These are phyloP conservation scores for Punica granatum DNA, from an alignment of 345 rosid genomes.

Conservation along the genomic window DNA sequence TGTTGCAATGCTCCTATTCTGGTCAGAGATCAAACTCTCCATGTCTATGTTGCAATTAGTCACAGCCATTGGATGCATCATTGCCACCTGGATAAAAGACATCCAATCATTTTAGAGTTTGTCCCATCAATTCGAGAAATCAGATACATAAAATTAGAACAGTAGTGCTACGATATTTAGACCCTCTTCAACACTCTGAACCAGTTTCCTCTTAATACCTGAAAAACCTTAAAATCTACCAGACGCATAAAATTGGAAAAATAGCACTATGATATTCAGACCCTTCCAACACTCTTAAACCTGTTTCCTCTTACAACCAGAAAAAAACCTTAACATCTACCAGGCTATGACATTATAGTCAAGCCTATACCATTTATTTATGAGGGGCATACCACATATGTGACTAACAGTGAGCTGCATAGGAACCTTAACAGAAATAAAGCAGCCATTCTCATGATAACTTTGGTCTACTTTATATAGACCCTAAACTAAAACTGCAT, in stretches of 20 bases:
- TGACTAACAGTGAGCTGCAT: background rate
- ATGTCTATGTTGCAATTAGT: slow-evolving; percentile 98
- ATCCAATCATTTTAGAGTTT: background rate
- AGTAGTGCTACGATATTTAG: too few species aligned
- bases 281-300: background rate
- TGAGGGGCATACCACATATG: background rate
- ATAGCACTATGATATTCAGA: background rate
- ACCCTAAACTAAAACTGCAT: background rate
- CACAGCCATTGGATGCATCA: slow-evolving; percentile 99
- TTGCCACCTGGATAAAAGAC: slow-evolving; percentile 60
- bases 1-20: slow-evolving; percentile 97
- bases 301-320: background rate
- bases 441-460: background rate
- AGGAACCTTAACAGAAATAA: background rate
- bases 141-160: background rate
- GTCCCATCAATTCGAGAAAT: background rate
- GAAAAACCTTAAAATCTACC: too few species aligned
- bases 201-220: too few species aligned
- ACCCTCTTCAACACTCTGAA: too few species aligned
- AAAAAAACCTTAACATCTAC: background rate
- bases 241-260: background rate
- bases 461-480: background rate
- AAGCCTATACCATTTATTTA: background rate
- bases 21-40: slow-evolving; percentile 98
- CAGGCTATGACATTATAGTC: background rate